phyloP scores from a whole-genome alignment of 306 rosid genomes.

The Cajanus cajan region DNA sequence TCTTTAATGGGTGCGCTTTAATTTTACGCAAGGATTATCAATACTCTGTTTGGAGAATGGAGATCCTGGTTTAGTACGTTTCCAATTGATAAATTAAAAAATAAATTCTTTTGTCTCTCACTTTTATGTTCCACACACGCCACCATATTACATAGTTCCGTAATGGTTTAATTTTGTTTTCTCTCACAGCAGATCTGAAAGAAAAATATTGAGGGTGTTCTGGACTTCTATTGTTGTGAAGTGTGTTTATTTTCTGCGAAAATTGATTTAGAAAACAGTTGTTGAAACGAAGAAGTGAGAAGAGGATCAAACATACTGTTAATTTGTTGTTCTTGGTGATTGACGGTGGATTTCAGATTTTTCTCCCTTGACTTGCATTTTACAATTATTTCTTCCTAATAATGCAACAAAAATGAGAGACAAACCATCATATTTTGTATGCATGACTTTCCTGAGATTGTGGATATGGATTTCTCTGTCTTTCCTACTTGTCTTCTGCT shows the following conservation, averaged over 20 bases:
- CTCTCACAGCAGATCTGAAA: constrained; percentile 24
- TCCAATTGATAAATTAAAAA: not conserved
- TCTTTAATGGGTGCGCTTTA: not conserved
- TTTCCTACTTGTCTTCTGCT: not conserved
- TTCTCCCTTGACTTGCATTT: too few species aligned
- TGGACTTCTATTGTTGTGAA: not conserved
- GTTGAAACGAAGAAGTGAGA: not conserved
- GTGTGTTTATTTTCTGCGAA: not conserved
- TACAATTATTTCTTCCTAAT: too few species aligned
- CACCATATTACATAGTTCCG: not conserved
- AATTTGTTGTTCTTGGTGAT: not conserved
- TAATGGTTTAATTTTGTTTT: not conserved
- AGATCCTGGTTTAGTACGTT: not conserved
- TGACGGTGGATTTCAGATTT: not conserved
- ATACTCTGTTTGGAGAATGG: not conserved
- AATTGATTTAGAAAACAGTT: not conserved
- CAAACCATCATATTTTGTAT: not conserved
- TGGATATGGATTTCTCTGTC: not conserved
- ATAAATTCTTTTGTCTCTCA: not conserved
- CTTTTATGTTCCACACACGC: not conserved
- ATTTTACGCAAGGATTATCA: not conserved
- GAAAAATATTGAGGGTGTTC: not conserved
- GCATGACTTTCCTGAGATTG: not conserved
- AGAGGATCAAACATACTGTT: not conserved
- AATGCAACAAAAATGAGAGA: too few species aligned